phyloP scores from a whole-genome alignment of 2,329 filamentous ascomycete genomes.

The Lasiodiplodia gonubiensis region DNA sequence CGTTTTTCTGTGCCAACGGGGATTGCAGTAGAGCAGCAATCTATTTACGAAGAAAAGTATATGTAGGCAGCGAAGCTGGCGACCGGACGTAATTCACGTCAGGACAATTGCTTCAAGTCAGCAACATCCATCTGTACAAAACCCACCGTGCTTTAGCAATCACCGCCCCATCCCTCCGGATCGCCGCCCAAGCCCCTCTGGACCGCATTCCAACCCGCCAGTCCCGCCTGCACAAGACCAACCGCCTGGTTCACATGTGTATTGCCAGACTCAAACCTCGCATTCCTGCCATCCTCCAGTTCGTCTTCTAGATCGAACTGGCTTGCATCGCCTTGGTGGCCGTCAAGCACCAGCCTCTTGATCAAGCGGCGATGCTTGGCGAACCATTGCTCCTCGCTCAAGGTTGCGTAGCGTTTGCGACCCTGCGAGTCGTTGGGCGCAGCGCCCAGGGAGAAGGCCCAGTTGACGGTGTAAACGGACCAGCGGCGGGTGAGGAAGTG shows the following conservation, averaged over 20 bases:
- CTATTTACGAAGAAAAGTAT: too few relatives aligned
- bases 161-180: slow-evolving; percentile 26
- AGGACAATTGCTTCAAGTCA: not conserved
- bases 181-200: slow-evolving; percentile 24
- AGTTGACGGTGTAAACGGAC: slow-evolving; percentile 67
- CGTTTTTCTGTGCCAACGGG: too few relatives aligned
- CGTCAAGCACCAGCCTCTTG: slow-evolving; percentile 62
- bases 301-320: slow-evolving; percentile 48
- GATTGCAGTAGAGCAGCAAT: too few relatives aligned
- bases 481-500: slow-evolving; percentile 71
- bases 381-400: slow-evolving; percentile 63
- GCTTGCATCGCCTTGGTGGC: slow-evolving; percentile 61
- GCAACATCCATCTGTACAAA: too few relatives aligned
- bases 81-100: too few relatives aligned
- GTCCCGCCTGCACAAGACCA: slow-evolving; percentile 41
- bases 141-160: slow-evolving; percentile 5
- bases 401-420: slow-evolving; percentile 55
- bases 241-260: slow-evolving; percentile 41
- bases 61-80: too few relatives aligned
- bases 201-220: slow-evolving; percentile 30
- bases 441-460: slow-evolving; percentile 58
- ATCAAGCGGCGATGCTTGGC: slow-evolving; percentile 68
- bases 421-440: slow-evolving; percentile 33
- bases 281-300: slow-evolving; percentile 52
- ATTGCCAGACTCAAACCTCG: slow-evolving; percentile 37